Conservation (phyloP, 2,329 filamentous ascomycete species). For the Rutstroemia sp. region DNA sequence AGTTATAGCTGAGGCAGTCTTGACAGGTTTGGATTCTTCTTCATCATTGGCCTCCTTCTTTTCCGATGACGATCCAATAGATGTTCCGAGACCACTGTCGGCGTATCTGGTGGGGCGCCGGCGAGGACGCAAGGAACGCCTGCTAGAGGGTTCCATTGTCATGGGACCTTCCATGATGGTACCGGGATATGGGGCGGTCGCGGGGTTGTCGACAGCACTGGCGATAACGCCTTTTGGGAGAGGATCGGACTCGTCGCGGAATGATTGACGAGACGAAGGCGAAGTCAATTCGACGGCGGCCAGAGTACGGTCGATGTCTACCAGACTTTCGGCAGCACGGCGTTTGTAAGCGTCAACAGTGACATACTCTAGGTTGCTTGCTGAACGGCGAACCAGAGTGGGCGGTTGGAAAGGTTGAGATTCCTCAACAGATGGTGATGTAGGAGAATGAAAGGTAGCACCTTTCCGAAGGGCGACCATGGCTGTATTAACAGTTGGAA, state of each 20-base stretch:
- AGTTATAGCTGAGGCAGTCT: slow-evolving; percentile 50
- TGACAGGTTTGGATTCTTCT: slow-evolving; percentile 33
- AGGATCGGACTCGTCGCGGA: slow-evolving; percentile 50
- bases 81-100: slow-evolving; percentile 84
- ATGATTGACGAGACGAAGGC: slow-evolving; percentile 31
- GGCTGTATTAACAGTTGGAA: slow-evolving; percentile 44
- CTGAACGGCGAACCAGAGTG: slow-evolving; percentile 54
- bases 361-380: slow-evolving; percentile 64
- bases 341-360: slow-evolving; percentile 57
- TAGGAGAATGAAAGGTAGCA: slow-evolving; percentile 50
- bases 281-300: slow-evolving; percentile 37
- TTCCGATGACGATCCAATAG: slow-evolving; percentile 52
- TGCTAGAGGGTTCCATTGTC: slow-evolving; percentile 35
- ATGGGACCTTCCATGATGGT: slow-evolving; percentile 34
- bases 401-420: slow-evolving; percentile 24
- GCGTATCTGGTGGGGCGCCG: slow-evolving; percentile 57
- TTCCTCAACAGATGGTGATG: slow-evolving; percentile 26
- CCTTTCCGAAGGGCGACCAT: slow-evolving; percentile 57
- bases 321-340: slow-evolving; percentile 59
- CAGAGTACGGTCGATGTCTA: slow-evolving; percentile 57
- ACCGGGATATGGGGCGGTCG: slow-evolving; percentile 23
- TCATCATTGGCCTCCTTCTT: slow-evolving; percentile 38
- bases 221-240: slow-evolving; percentile 53
- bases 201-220: slow-evolving; percentile 44
- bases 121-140: slow-evolving; percentile 47